These are phyloP conservation scores for Tetrapisispora fleetii DNA, from an alignment of 805 yeast species.

Conservation along the genomic window DNA sequence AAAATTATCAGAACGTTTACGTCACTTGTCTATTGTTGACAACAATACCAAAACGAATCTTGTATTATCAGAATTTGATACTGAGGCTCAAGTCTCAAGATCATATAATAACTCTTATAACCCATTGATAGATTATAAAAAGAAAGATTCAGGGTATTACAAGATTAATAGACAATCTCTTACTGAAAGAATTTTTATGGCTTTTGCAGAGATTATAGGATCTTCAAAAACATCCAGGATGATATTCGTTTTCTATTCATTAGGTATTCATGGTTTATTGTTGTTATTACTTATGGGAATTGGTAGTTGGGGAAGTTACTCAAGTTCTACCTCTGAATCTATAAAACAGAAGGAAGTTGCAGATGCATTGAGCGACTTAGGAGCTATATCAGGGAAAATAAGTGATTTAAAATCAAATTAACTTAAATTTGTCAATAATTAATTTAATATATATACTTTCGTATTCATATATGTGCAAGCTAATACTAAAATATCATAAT, in stretches of 20 bases:
- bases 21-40: conserved; percentile 50
- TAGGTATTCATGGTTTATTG: conserved; percentile 64
- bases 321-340: conserved; percentile 8
- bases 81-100: conserved; percentile 52
- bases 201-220: conserved; percentile 62
- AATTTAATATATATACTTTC: neutral
- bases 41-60: conserved; percentile 3
- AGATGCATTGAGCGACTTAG: neutral
- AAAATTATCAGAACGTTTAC: conserved; percentile 67
- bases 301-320: conserved; percentile 35
- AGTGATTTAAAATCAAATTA: neutral
- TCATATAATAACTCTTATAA: conserved; percentile 70
- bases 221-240: conserved; percentile 65
- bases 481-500: neutral
- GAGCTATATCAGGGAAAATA: neutral
- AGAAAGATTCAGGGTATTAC: conserved; percentile 60
- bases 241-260: conserved; percentile 63
- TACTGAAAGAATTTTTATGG: conserved; percentile 65
- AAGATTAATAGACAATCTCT: conserved; percentile 64
- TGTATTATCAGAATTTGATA: conserved; percentile 26
- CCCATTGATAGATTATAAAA: conserved; percentile 75
- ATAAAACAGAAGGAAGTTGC: conserved; percentile 1
- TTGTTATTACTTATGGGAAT: conserved; percentile 52
- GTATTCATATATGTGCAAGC: neutral
- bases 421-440: neutral